These are phyloP conservation scores for Nakazawaea peltata DNA, from an alignment of 805 yeast species.

Conservation along the genomic window DNA sequence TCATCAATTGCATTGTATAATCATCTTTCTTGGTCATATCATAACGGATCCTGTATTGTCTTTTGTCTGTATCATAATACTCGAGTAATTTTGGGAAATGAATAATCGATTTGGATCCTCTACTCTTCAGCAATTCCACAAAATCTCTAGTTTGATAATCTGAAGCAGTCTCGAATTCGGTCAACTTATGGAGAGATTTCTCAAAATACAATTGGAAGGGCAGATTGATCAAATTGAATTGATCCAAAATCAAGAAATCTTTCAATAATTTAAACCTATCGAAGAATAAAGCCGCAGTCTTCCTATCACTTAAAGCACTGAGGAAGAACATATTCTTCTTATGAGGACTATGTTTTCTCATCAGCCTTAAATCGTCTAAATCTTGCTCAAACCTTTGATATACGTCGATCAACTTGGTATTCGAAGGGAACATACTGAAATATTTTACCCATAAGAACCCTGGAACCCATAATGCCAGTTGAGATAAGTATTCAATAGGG, in stretches of 20 bases:
- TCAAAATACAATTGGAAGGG: slow-evolving; percentile 16
- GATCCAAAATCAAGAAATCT: slow-evolving; percentile 22
- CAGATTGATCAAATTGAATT: slow-evolving; percentile 28
- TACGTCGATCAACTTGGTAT: slow-evolving; percentile 36
- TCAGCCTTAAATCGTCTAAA: slow-evolving; percentile 16
- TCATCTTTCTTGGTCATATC: slow-evolving; percentile 12
- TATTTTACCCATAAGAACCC: slow-evolving; percentile 60
- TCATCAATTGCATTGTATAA: slow-evolving; percentile 3
- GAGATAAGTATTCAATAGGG: slow-evolving; percentile 41
- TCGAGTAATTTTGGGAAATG: slow-evolving; percentile 14
- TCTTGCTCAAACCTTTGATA: slow-evolving; percentile 40
- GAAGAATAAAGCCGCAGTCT: slow-evolving; percentile 18
- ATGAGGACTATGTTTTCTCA: slow-evolving; percentile 3
- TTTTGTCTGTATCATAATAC: slow-evolving; percentile 4
- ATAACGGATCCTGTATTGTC: slow-evolving; percentile 15
- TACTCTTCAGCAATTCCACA: slow-evolving; percentile 1
- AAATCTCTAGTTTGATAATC: slow-evolving; percentile 4
- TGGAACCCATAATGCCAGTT: slow-evolving; percentile 79
- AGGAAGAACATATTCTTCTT: slow-evolving; percentile 16
- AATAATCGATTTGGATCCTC: slow-evolving; percentile 5
- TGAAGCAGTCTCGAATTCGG: slow-evolving; percentile 16
- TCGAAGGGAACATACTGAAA: slow-evolving; percentile 50
- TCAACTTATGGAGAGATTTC: slow-evolving; percentile 4
- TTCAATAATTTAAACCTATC: slow-evolving; percentile 15
- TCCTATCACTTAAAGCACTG: slow-evolving; percentile 19